phyloP scores from a whole-genome alignment of 345 rosid species.

The Brassica juncea region DNA sequence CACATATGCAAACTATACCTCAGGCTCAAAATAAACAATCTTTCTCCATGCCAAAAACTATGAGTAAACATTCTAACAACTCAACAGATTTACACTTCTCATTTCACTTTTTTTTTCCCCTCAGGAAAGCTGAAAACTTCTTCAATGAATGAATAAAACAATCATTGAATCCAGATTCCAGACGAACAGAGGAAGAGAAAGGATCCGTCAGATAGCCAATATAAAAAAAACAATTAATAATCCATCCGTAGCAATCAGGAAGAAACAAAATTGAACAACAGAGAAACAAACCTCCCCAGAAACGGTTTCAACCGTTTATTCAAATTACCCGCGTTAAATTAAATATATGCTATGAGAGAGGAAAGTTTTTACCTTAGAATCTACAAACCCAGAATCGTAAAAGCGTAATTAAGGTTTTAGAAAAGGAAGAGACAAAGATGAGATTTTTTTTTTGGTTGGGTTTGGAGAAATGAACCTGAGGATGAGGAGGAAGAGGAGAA shows the following conservation, averaged over 20 bases:
- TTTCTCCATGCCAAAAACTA: slow-evolving; percentile 1
- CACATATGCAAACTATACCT: slow-evolving; percentile 1
- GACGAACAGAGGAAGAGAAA: neutral
- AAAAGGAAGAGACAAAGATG: neutral
- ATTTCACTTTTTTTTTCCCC: neutral
- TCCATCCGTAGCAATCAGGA: neutral
- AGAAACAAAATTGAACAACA: neutral
- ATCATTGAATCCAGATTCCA: neutral
- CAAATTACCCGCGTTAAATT: neutral
- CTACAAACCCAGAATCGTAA: neutral
- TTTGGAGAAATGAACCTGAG: slow-evolving; percentile 33
- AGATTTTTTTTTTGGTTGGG: neutral
- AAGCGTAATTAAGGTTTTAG: neutral
- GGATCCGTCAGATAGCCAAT: neutral
- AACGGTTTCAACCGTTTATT: neutral
- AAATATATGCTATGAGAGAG: neutral
- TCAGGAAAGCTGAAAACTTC: slow-evolving; percentile 9
- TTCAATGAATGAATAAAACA: neutral
- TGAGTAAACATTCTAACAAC: neutral
- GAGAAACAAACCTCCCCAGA: slow-evolving; percentile 8
- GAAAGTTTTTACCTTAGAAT: slow-evolving; percentile 22
- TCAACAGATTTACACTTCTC: neutral
- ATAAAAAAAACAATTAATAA: neutral
- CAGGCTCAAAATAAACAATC: neutral
- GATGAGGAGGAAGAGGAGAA: slow-evolving; percentile 21